Conservation (phyloP, 2,329 filamentous ascomycete species). For the Penicillium sp. region DNA sequence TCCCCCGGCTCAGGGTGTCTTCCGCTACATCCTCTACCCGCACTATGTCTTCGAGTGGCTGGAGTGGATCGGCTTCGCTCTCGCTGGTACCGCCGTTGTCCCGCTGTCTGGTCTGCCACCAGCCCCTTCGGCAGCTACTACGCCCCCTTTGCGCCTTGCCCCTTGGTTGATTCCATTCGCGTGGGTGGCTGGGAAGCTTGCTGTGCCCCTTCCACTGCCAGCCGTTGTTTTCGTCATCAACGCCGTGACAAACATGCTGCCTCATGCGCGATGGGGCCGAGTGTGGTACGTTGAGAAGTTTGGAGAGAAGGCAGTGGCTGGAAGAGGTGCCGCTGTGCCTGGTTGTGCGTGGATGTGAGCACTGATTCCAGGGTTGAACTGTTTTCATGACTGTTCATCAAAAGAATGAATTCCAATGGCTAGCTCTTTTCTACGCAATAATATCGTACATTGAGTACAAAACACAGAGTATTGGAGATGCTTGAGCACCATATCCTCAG, state of each 20-base stretch:
- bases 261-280: slow-evolving; percentile 76
- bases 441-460: too few relatives aligned
- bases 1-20: slow-evolving; percentile 76
- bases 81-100: slow-evolving; percentile 49
- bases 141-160: slow-evolving; percentile 31
- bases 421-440: too few relatives aligned
- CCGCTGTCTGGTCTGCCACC: slow-evolving; percentile 18
- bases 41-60: slow-evolving; percentile 98
- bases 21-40: slow-evolving; percentile 79
- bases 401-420: too few relatives aligned
- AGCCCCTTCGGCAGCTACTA: slow-evolving; percentile 4
- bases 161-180: slow-evolving; percentile 40
- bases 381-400: too few relatives aligned
- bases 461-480: too few relatives aligned
- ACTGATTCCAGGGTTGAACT: neutral
- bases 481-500: too few relatives aligned
- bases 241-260: slow-evolving; percentile 86
- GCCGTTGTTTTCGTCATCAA: slow-evolving; percentile 82
- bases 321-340: slow-evolving; percentile 72
- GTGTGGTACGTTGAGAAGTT: slow-evolving; percentile 88
- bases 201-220: slow-evolving; percentile 63
- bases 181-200: slow-evolving; percentile 25
- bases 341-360: slow-evolving; percentile 46
- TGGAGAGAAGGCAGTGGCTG: slow-evolving; percentile 76
- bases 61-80: slow-evolving; percentile 89